Evolutionary conservation across 352 stramenopile species (phyloP), one percentile per base, ranked within the genome.

Genomic region (Globisporangium okanoganense): DNA sequence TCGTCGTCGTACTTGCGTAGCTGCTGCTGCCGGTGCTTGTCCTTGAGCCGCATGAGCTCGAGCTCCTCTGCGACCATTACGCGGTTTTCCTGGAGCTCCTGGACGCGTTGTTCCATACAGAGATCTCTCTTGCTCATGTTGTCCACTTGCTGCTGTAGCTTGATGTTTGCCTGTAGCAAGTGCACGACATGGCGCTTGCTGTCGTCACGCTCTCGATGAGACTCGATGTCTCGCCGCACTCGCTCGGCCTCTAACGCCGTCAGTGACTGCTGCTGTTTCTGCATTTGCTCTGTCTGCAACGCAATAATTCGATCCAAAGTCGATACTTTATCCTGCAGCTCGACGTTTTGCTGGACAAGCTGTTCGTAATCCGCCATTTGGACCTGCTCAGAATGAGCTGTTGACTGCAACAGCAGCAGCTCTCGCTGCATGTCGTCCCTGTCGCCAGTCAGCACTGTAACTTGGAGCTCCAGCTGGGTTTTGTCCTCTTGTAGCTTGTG

Each of bases 241-340:
- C 53, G 35, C 3, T 58, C 25, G 1, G 55, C 25, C 31, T 72
- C 61, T 1, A 86, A 54, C 10, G 55, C 59, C 14, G 67, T 22
- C n/a, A 79, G 57, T 40, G 61, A 53, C 29, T 72, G 63, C 7
- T 74, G 67, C 61, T 81, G 70, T 29, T 68, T 55, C 24, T 70
- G 35, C 8, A 75, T 45, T 2, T 65, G 64, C 0, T 13, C 52
- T 4, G 58, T 61, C 49, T 83, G 67, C 2, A 69, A 43, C 8
- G 59, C 13, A 5, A 77, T 10, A 27, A 70, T 51, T 1, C 31
- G 14, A 4, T 33, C 35, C 12, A 76, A 48, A 36, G 70, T 44
- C 31, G 56, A n/a, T 22, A 63, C 53, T 35, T 43, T 40, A 0
- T 20, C 2, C 12, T 70, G 27, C 44, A 74, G 9, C 9, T 49